Base-by-base conservation (phyloP, 83 land plant genomes). In the Picea abies region DNA sequence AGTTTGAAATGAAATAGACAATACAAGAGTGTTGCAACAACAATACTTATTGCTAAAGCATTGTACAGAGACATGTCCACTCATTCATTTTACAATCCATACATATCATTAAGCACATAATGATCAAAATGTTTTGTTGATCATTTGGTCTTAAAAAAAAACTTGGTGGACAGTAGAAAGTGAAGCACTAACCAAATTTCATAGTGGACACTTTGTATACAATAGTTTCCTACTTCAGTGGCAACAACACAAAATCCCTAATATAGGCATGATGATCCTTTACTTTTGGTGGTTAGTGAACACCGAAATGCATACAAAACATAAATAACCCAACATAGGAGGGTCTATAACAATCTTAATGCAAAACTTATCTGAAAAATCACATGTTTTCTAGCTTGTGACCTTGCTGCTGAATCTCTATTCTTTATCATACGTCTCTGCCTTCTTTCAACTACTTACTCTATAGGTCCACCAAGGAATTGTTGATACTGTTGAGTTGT, bases 371-470 rank as follows among this genome's bases (percentile, higher is more conserved):
- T 67, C 4, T 32, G 79, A 63, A 26, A 23, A 82, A 23, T 78
- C 67, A 95, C 98, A 94, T 93, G 98, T 86, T 95, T 95, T 15
- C 96, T 92, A 56, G 96, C 96, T 52, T 96, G 81, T 1, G 98
- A 95, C 63, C 98, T 90, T 12, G 98, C 98, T 80, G 98, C 98
- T 26, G 98, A 95, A 60, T 95, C 98, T 63, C 98, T 81, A 63
- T 95, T 95, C 88, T 95, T 95, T 16, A 95, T 95, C 98, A 95
- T 95, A 61, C 98, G 85, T 85, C 91, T 85, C 82, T 95, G 98
- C 79, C 98, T 84, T 80, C 98, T 89, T 82, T 95, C 98, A 29
- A 92, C 86, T 26, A 90, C 90, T 83, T 90, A 92, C 83, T 95
- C 98, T 71, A 95, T 84, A 19, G 86, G 75, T 25, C 88, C 85